Evolutionary conservation across 2,329 filamentous ascomycete species (phyloP), one percentile per base, ranked within the genome.

Genomic region (Penicillium sp.): DNA sequence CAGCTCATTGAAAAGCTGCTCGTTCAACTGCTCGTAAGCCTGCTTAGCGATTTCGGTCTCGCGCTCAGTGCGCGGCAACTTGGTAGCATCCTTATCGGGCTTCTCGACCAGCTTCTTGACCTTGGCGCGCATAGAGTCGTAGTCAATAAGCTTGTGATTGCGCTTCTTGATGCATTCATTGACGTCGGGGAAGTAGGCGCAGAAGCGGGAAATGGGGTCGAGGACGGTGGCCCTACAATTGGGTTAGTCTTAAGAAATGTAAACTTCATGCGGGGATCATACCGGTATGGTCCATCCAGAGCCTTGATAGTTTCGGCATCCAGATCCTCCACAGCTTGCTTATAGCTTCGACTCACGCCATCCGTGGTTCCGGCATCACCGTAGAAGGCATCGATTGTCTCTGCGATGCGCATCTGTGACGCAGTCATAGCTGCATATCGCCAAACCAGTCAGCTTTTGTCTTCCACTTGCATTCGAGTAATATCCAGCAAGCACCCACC

Each of bases 111-210:
- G 86, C 76, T 92, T 93, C 84, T 97, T 97, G 70, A 99, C 95
- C 76, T 95, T 96, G 64, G 92, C 92, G 62, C 95, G 91, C 78
- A 98, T 88, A 19, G 93, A 87, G 75, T 99, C 95, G 81, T 99
- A 99, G 79, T 99, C 96, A 66, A 98, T 90, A 56, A 98, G 89
- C 78, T 99, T 99, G 84, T 99, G 91, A 70, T 96, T 90, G 70
- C 96, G 91, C 81, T 99, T 99, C 81, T 98, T 99, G 78, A 99
- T 97, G 78, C 93, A 97, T 80, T 97, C 92, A 78, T 99, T 99
- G 72, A 99, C 93, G 75, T 99, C 95, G 33, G 95, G 93, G 77
- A 99, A 99, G 80, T 99, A 99, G 66, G 92, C 91, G 80, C 93
- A 98, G 81, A 98, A 99, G 64, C 93, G 87, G 62, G 89, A 89